A percentile compares a stretch with the other conserved stretches of the same genome.
Evolutionary conservation across 106 monocot species (phyloP).

Genomic region (Apostasia ramifera): DNA sequence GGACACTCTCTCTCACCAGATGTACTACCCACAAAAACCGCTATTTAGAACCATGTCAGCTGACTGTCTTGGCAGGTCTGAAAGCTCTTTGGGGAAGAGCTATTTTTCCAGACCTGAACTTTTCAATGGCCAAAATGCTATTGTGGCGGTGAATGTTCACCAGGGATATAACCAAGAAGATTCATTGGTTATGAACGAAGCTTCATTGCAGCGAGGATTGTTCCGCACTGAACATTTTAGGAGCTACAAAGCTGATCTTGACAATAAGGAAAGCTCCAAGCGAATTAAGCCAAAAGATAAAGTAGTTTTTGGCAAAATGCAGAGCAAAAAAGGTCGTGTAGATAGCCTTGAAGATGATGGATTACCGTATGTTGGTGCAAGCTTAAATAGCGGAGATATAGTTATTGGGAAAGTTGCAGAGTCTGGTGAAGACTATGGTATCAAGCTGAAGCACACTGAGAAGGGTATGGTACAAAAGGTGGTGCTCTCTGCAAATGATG

Average conservation of each 20-base stretch:
- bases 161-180: slow-evolving; percentile 98
- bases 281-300: slow-evolving; percentile 56
- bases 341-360: slow-evolving; percentile 95
- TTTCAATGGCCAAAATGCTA: slow-evolving; percentile 97
- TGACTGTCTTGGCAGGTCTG: slow-evolving; percentile 56
- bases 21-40: slow-evolving; percentile 93
- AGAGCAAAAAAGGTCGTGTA: slow-evolving; percentile 77
- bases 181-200: slow-evolving; percentile 84
- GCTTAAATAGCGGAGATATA: slow-evolving; percentile 78
- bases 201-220: slow-evolving; percentile 84
- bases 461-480: slow-evolving; percentile 92
- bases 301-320: slow-evolving; percentile 70
- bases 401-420: slow-evolving; percentile 79
- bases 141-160: slow-evolving; percentile 96
- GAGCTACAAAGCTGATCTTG: slow-evolving; percentile 90
- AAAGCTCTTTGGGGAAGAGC: slow-evolving; percentile 32
- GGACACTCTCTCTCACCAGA: slow-evolving; percentile 73
- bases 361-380: slow-evolving; percentile 72
- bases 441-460: slow-evolving; percentile 89
- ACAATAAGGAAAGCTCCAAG: slow-evolving; percentile 53
- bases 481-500: slow-evolving; percentile 85
- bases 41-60: slow-evolving; percentile 68
- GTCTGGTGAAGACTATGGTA: slow-evolving; percentile 66
- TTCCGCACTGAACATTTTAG: slow-evolving; percentile 89
- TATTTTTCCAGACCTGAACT: slow-evolving; percentile 47